Base-by-base conservation (phyloP, 2,329 filamentous ascomycete species). In the Phialemoniopsis sp. region DNA sequence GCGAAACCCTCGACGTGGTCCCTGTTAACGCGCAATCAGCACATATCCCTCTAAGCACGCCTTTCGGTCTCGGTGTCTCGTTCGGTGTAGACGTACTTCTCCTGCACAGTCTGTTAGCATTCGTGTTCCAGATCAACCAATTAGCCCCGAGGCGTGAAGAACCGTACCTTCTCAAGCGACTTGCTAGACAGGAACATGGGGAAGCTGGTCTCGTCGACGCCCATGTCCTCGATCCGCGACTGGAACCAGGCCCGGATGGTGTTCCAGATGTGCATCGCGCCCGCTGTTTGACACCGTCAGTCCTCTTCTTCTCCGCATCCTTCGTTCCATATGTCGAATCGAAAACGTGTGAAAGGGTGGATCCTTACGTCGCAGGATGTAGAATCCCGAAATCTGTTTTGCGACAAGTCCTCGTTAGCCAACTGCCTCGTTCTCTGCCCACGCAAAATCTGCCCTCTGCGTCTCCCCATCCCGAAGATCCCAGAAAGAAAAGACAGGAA, bases 1-100 rank as follows among this genome's bases (percentile, higher is more conserved):
- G 93, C 93, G 62, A 98, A 98, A n/a, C 93, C 93, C 65, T 98
- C 91, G 46, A 98, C 87, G 63, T 98, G 93, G 56, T 93, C 87
- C 76, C 96, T 96, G 67, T 96, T 6, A 10, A 6, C 10, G 21
- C 21, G 10, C 10, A 10, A 26, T 26, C 21, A 26, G 21, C 21
- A 26, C 21, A 26, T 6, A 26, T 26, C 21, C n/a, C 21, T 26
- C 21, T 10, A 26, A 26, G 6, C 10, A 6, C 21, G 21, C 6
- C 21, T 10, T 26, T 26, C 6, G 21, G 21, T 26, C 21, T 6
- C 10, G 6, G 10, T 10, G 10, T 26, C 21, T 26, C 21, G 21
- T 26, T 26, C 21, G 21, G 21, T n/a, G n/a, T 6, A 26, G 10
- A 26, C 21, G 21, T 26, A 26, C 21, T 26, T 26, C 21, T 26